Conservation (phyloP, 345 rosid species). For the Capsella bursapastoris region DNA sequence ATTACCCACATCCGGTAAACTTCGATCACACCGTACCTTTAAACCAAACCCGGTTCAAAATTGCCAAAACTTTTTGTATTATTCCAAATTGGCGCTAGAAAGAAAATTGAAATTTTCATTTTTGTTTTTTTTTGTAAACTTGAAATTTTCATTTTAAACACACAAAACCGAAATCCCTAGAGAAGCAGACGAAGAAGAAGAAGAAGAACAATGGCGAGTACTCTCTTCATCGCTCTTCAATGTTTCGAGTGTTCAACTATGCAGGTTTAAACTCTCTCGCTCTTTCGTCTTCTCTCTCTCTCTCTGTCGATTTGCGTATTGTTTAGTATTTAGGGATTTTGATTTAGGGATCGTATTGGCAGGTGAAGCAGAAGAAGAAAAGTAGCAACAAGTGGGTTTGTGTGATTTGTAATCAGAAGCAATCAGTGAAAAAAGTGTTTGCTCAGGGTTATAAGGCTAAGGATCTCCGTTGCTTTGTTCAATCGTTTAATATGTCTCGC, state of each 20-base stretch:
- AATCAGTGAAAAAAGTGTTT: constrained; percentile 68
- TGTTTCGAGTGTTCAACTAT: constrained; percentile 87
- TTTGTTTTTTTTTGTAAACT: background rate
- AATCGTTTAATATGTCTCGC: constrained; percentile 79
- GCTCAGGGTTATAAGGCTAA: constrained; percentile 70
- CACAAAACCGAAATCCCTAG: constrained; percentile 29
- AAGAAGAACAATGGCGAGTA: constrained; percentile 43
- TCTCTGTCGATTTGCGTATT: background rate
- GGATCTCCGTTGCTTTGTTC: constrained; percentile 77
- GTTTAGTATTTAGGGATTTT: constrained; percentile 11
- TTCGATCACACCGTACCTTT: background rate
- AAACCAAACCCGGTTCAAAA: constrained; percentile 20
- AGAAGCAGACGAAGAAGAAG: background rate
- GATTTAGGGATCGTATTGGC: background rate
- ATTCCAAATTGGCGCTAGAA: constrained; percentile 19
- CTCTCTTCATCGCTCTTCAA: constrained; percentile 68
- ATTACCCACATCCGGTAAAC: no score
- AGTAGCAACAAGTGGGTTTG: constrained; percentile 82
- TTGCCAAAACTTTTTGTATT: background rate
- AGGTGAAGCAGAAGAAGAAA: constrained; percentile 94
- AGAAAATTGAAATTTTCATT: background rate
- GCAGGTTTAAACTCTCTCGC: constrained; percentile 56
- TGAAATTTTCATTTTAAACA: background rate
- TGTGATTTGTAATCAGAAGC: constrained; percentile 83
- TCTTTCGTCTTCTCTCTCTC: constrained; percentile 2